Evolutionary conservation across 2,329 filamentous ascomycete species (phyloP).

Genomic region (Botryotinia narcissicola): DNA sequence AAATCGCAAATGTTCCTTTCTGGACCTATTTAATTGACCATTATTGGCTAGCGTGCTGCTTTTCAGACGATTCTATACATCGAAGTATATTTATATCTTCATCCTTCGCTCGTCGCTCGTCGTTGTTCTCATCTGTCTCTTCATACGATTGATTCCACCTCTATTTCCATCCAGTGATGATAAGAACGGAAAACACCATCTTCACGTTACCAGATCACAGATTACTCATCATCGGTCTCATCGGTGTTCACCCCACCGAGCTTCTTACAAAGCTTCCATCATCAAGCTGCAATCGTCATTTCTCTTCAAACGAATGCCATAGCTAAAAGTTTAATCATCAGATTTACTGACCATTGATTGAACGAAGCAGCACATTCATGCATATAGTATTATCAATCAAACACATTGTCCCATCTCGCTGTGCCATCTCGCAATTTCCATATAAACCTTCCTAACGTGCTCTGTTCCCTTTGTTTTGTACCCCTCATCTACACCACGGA

Average conservation of each 20-base stretch:
- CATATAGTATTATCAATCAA: constrained; percentile 25
- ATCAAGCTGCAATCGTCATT: constrained; percentile 6
- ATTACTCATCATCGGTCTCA: not conserved
- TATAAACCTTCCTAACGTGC: not conserved
- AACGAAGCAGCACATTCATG: not conserved
- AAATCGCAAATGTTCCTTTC: not conserved
- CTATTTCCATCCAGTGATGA: not conserved
- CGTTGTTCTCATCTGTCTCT: not conserved
- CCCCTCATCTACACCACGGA: not conserved
- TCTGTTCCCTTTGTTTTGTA: not conserved
- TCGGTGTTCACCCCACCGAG: not conserved
- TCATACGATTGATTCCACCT: too few relatives aligned
- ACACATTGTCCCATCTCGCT: not conserved
- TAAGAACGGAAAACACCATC: not conserved
- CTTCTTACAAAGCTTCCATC: constrained; percentile 2
- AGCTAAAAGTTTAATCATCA: not conserved
- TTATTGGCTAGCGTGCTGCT: not conserved
- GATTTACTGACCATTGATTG: not conserved
- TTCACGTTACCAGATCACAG: not conserved
- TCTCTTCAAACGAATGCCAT: constrained; percentile 12
- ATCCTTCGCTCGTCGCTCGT: not conserved
- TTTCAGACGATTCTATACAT: not conserved
- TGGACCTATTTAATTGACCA: not conserved
- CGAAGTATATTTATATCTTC: not conserved
- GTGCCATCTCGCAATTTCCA: not conserved